Percentiles rank a stretch among this genome's conserved stretches.
Conservation (phyloP, 768 basidiomycete genomes). For the Phaeotremella skinneri region DNA sequence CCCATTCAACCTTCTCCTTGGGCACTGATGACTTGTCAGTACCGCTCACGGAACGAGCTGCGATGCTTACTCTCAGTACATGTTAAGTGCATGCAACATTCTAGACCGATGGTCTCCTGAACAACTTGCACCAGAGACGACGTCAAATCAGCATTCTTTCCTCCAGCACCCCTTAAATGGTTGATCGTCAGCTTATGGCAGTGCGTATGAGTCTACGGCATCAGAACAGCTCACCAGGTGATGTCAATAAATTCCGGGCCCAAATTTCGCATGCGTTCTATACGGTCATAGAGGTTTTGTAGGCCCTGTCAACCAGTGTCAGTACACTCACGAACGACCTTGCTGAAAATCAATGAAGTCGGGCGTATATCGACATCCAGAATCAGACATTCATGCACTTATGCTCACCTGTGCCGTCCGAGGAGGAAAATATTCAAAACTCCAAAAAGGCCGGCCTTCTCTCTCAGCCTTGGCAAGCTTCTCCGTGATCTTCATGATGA, state of each 20-base stretch:
- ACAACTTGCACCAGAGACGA: constrained; percentile 92
- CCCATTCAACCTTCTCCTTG: constrained; percentile 88
- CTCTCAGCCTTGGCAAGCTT: constrained; percentile 83
- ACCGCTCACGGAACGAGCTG: background rate
- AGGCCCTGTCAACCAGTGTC: constrained; percentile 61
- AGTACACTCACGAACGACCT: background rate
- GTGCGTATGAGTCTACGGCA: background rate
- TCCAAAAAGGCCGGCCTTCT: constrained; percentile 92
- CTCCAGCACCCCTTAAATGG: constrained; percentile 82
- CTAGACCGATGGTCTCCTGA: constrained; percentile 85
- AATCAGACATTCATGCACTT: constrained; percentile 16
- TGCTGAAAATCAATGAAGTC: background rate
- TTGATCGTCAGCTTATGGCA: constrained; percentile 5
- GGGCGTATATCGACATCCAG: background rate
- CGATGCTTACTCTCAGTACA: constrained; percentile 73
- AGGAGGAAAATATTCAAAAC: constrained; percentile 97
- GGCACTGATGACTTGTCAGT: constrained; percentile 60
- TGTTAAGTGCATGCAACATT: constrained; percentile 98
- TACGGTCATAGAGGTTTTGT: constrained; percentile 95
- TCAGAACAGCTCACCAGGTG: constrained; percentile 64
- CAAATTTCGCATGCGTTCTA: constrained; percentile 92
- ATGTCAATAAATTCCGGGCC: constrained; percentile 99
- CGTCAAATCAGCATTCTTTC: constrained; percentile 89
- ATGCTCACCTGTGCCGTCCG: constrained; percentile 78
- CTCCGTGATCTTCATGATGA: constrained; percentile 84